Evolutionary conservation across 352 stramenopile species (phyloP).

Genomic region (Phytopythium kandeliae): DNA sequence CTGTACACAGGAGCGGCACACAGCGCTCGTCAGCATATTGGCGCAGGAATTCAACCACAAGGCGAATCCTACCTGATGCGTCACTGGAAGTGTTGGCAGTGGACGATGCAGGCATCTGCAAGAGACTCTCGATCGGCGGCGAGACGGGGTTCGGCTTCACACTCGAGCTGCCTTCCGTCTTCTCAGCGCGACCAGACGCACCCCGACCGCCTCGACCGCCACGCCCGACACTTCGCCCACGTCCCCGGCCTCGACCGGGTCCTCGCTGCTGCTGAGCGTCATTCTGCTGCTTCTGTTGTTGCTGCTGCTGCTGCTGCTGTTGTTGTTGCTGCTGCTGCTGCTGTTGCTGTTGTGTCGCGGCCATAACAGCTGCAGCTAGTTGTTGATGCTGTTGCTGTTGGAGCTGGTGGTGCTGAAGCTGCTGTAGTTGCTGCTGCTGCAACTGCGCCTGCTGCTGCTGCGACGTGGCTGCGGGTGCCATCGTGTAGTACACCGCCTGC

Average conservation of each 20-base stretch:
- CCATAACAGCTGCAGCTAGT: conserved; percentile 27
- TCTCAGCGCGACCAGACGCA: conserved; percentile 10
- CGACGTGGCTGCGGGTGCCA: conserved; percentile 26
- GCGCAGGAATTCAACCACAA: neutral
- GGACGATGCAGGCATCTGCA: conserved; percentile 18
- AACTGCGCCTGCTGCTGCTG: conserved; percentile 31
- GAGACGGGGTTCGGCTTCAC: conserved; percentile 19
- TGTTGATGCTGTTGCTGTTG: conserved; percentile 50
- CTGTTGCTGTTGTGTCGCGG: conserved; percentile 25
- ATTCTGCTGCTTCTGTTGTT: conserved; percentile 2
- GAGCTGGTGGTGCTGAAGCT: conserved; percentile 38
- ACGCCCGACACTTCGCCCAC: conserved; percentile 4
- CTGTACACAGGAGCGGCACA: neutral
- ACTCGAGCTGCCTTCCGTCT: conserved; percentile 20
- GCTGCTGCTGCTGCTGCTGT: conserved; percentile 18
- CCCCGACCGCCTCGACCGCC: conserved; percentile 10
- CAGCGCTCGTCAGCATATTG: neutral
- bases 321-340: conserved; percentile 18
- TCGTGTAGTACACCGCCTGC: conserved; percentile 55
- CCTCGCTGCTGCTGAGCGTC: conserved; percentile 5
- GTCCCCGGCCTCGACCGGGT: conserved; percentile 7
- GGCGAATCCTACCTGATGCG: conserved; percentile 1
- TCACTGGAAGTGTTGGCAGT: conserved; percentile 1
- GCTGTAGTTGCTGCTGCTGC: conserved; percentile 28
- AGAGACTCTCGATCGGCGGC: conserved; percentile 27